Evolutionary conservation across 2,329 filamentous ascomycete genomes (phyloP).

Genomic region (Calonectria multiphialidica): DNA sequence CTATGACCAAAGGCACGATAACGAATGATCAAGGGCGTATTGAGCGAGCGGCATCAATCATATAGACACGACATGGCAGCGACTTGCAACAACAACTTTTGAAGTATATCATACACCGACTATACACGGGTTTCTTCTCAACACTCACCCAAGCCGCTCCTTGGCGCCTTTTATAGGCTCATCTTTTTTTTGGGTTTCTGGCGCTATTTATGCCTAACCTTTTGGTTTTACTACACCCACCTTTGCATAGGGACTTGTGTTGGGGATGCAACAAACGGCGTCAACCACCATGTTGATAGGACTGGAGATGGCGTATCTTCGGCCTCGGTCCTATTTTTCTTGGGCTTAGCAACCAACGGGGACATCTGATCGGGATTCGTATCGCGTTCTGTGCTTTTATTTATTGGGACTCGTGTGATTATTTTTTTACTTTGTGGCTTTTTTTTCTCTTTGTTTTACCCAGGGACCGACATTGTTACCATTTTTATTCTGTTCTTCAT

Average conservation of each 20-base stretch:
- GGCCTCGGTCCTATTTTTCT: constrained; percentile 5
- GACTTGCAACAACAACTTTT: constrained; percentile 38
- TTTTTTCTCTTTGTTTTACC: constrained; percentile 25
- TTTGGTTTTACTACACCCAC: constrained; percentile 15
- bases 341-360: constrained; percentile 2
- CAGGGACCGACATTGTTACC: constrained; percentile 33
- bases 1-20: constrained; percentile 41
- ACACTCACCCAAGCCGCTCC: constrained; percentile 34
- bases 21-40: constrained; percentile 41
- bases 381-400: constrained; percentile 9
- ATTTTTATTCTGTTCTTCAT: constrained; percentile 26
- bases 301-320: neutral
- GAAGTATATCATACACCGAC: constrained; percentile 32
- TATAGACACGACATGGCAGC: constrained; percentile 49
- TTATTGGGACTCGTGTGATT: constrained; percentile 2
- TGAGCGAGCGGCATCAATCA: constrained; percentile 40
- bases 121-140: constrained; percentile 26
- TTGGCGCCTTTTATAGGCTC: constrained; percentile 35
- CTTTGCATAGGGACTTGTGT: constrained; percentile 20
- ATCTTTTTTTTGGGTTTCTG: constrained; percentile 30
- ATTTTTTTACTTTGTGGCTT: constrained; percentile 23
- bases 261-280: neutral
- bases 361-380: constrained; percentile 23
- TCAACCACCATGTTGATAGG: neutral
- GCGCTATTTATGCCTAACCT: constrained; percentile 15